These are phyloP conservation scores for Leccinum subtestaceum DNA, from an alignment of 768 basidiomycete species.

Conservation along the genomic window DNA sequence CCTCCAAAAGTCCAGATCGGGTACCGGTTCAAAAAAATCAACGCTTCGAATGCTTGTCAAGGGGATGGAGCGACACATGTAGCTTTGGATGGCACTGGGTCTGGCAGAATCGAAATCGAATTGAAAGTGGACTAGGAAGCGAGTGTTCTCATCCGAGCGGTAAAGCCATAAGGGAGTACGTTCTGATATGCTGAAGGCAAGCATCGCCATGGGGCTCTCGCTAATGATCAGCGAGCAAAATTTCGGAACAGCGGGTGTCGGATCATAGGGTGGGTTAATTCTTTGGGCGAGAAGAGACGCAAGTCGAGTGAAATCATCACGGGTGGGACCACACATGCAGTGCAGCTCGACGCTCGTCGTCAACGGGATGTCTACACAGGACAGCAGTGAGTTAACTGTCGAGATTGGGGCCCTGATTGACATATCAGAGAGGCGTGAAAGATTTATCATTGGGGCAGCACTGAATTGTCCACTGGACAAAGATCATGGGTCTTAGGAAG, in stretches of 20 bases:
- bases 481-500: constrained; percentile 19
- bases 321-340: not conserved
- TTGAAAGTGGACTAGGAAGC: not conserved
- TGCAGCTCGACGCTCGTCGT: not conserved
- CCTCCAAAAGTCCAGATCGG: too few species aligned
- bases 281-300: not conserved
- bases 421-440: constrained; percentile 1
- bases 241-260: not conserved
- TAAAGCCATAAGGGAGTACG: too few species aligned
- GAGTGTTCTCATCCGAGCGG: constrained; percentile 1
- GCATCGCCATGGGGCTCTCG: too few species aligned
- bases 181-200: not conserved
- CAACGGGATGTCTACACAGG: constrained; percentile 1
- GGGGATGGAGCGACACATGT: too few species aligned
- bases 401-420: not conserved
- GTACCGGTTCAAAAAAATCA: too few species aligned
- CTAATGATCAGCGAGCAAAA: not conserved
- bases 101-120: not conserved
- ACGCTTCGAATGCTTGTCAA: too few species aligned
- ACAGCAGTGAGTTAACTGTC: constrained; percentile 1
- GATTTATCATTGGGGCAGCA: not conserved
- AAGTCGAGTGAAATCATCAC: not conserved
- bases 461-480: too few species aligned
- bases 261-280: not conserved
- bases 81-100: not conserved